These are phyloP conservation scores for Lasiosphaeriaceae sp. DNA, from an alignment of 495 filamentous ascomycete species.

Conservation along the genomic window DNA sequence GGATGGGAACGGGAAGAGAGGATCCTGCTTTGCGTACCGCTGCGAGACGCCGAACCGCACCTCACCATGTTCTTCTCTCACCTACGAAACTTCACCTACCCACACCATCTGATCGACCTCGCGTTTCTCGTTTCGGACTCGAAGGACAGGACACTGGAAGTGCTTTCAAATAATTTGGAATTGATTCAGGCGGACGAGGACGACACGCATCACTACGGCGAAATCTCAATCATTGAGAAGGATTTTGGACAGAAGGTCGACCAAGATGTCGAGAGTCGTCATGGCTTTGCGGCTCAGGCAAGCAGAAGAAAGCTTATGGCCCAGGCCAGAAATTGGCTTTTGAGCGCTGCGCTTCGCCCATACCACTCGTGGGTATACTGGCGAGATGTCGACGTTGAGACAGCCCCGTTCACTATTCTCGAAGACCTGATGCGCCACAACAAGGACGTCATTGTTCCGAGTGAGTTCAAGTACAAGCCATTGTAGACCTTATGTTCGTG, in stretches of 20 bases:
- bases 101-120: conserved; percentile 91
- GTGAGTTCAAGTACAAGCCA: conserved; percentile 54
- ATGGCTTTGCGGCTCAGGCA: conserved; percentile 96
- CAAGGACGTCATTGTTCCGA: conserved; percentile 97
- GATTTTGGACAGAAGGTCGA: conserved; percentile 98
- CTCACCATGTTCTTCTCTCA: conserved; percentile 98
- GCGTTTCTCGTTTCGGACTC: conserved; percentile 98
- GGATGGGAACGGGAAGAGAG: conserved; percentile 96
- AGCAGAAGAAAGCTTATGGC: conserved; percentile 94
- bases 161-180: conserved; percentile 68
- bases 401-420: conserved; percentile 89
- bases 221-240: conserved; percentile 97
- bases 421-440: conserved; percentile 99
- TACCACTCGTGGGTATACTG: conserved; percentile 99
- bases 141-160: conserved; percentile 80
- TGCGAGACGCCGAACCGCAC: conserved; percentile 90
- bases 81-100: conserved; percentile 93
- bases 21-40: conserved; percentile 89
- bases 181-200: conserved; percentile 79
- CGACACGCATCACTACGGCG: conserved; percentile 78
- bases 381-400: conserved; percentile 98
- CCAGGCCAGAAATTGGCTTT: conserved; percentile 93
- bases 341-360: conserved; percentile 88
- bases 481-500: not conserved
- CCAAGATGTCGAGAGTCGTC: conserved; percentile 95